Base-by-base conservation (phyloP, 371 early-diverging fungal genomes). In the Rhizopus sp. region DNA sequence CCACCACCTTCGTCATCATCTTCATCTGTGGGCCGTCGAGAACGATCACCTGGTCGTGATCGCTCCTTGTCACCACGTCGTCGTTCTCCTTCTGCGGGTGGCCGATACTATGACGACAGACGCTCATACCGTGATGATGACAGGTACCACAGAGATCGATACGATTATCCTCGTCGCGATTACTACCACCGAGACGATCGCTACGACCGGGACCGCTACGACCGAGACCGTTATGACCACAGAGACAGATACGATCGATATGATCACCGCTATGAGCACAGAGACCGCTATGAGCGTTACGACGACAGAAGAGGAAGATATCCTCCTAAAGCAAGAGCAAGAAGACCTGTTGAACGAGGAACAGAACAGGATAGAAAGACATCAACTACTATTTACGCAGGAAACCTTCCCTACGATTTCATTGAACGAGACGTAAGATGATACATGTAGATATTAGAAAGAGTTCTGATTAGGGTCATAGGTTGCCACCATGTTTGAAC, bases 391-490 rank as follows among this genome's bases (percentile, higher is more conserved):
- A 64, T 91, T 29, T 91, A 85, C 62, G 82, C 89, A n/a, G 92
- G 92, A 46, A 91, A 90, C 59, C 78, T 91, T 57, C 92, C 92
- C n/a, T 91, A 91, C 59, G 75, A 72, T 46, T 89, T 83, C 62
- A 75, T 79, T 50, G 90, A 91, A 61, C 73, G 77, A 12, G 89
- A 91, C 64, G 86, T 77, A 69, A 61, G 68, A n/a, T 41, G 12
- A 15, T 7, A 16, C 4, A 23, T 10, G 34, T 5, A 47, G 13
- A 38, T 9, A 17, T 51, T 1, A 32, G 23, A 23, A 2, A 23
- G 23, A 23, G 23, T 23, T 51, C 37, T 7, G 39, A 38, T 52
- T 9, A 9, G 53, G 15, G 29, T 12, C 29, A 6, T 50, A 68
- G 72, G 70, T 91, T 33, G 75, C 75, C 35, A 79, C 82, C 15